Evolutionary conservation across 1,284 basidiomycete species (phyloP).

Genomic region (Cryptococcus neoformans): DNA sequence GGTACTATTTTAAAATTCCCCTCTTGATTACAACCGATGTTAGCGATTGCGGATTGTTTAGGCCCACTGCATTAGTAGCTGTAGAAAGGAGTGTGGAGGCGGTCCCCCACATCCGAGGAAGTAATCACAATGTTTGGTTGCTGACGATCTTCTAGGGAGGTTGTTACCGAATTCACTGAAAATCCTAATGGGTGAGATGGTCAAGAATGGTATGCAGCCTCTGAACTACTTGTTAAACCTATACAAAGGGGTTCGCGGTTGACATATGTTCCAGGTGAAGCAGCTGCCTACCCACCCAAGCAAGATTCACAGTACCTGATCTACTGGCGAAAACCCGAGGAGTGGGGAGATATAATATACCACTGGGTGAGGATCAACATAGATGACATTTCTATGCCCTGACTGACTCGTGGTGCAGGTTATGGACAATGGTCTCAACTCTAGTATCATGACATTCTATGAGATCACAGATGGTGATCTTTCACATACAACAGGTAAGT

Average conservation of each 20-base stretch:
- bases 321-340: constrained; percentile 55
- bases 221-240: neutral
- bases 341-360: constrained; percentile 55
- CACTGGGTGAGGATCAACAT: constrained; percentile 50
- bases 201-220: constrained; percentile 35
- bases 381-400: neutral
- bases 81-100: too few species aligned
- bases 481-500: constrained; percentile 44
- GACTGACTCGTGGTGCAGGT: constrained; percentile 33
- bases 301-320: constrained; percentile 46
- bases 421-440: constrained; percentile 53
- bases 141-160: constrained; percentile 19
- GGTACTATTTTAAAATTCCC: too few species aligned
- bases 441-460: constrained; percentile 56
- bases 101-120: too few species aligned
- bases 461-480: constrained; percentile 55
- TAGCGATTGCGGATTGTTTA: too few species aligned
- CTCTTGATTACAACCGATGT: too few species aligned
- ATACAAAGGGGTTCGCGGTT: neutral
- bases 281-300: constrained; percentile 45
- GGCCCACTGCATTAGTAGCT: too few species aligned
- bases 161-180: constrained; percentile 31
- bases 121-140: too few species aligned
- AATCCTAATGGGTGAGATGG: constrained; percentile 35
- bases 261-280: constrained; percentile 26